These are phyloP conservation scores for Agrocybe praecox DNA, from an alignment of 768 basidiomycete genomes.

Conservation along the genomic window DNA sequence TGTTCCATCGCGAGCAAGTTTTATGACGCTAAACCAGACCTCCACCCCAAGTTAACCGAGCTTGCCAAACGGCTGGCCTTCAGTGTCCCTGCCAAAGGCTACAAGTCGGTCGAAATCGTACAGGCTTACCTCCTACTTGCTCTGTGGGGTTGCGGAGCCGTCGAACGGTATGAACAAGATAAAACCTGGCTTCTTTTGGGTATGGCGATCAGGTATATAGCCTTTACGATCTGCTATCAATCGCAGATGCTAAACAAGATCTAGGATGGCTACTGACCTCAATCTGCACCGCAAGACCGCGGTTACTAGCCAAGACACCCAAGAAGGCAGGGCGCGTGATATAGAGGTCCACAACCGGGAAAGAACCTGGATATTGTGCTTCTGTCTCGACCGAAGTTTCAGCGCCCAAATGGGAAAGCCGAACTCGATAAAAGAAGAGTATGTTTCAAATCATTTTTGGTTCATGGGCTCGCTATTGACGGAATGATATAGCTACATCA, in stretches of 20 bases:
- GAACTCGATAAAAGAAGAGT: constrained; percentile 92
- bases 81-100: constrained; percentile 80
- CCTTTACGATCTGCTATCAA: neutral
- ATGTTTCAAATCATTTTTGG: constrained; percentile 27
- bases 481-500: constrained; percentile 65
- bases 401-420: constrained; percentile 99
- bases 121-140: constrained; percentile 92
- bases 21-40: constrained; percentile 78
- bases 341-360: constrained; percentile 92
- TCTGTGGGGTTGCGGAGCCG: constrained; percentile 91
- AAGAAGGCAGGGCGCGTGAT: constrained; percentile 81
- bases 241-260: constrained; percentile 2
- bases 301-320: constrained; percentile 59
- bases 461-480: constrained; percentile 5
- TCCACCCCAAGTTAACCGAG: constrained; percentile 78
- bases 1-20: constrained; percentile 95
- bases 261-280: constrained; percentile 92
- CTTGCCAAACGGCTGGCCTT: constrained; percentile 89
- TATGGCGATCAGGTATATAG: constrained; percentile 71
- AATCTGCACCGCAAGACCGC: constrained; percentile 91
- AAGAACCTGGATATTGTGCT: constrained; percentile 91
- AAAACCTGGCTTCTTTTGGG: constrained; percentile 90
- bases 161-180: constrained; percentile 96
- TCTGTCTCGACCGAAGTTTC: constrained; percentile 83
- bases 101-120: constrained; percentile 93